Conservation (phyloP, 169 alveolate species). For the Eimeria falciformis region DNA sequence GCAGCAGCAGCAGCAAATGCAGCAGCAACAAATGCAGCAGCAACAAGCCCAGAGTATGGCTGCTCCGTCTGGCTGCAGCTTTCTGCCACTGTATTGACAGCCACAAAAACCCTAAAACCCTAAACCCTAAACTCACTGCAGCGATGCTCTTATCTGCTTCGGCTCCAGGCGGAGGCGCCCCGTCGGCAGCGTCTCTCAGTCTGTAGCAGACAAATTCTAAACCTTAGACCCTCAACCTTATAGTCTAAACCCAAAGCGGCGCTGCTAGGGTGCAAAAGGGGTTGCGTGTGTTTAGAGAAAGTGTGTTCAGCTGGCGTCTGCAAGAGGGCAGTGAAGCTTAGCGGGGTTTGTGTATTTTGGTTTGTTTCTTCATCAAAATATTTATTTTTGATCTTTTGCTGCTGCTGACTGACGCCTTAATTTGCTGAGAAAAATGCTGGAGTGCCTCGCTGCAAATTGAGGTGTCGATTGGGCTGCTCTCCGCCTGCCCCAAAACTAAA, state of each 20-base stretch:
- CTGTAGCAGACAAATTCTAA: not conserved
- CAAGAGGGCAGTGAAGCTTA: too few species aligned
- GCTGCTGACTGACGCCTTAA: not conserved
- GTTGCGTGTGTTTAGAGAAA: too few species aligned
- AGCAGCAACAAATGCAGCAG: conserved; percentile 38
- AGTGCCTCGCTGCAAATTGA: not conserved
- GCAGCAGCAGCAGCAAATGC: conserved; percentile 12
- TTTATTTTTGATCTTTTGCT: too few species aligned
- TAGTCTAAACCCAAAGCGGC: not conserved
- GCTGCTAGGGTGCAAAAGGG: too few species aligned
- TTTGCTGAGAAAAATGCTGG: not conserved
- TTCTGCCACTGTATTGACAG: too few species aligned
- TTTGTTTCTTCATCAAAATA: too few species aligned
- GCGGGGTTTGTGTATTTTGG: too few species aligned
- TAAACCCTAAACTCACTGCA: conserved; percentile 4
- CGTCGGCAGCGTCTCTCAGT: not conserved
- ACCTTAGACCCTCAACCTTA: not conserved
- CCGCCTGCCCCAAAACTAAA: not conserved
- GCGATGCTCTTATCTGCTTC: not conserved
- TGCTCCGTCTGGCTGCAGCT: too few species aligned
- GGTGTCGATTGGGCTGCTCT: not conserved
- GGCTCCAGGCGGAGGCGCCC: not conserved
- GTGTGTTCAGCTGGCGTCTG: too few species aligned
- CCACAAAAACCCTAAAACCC: not conserved
- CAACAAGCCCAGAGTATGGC: too few species aligned